Evolutionary conservation across 1,284 basidiomycete genomes (phyloP).

Genomic region (Rhodofomes roseus): DNA sequence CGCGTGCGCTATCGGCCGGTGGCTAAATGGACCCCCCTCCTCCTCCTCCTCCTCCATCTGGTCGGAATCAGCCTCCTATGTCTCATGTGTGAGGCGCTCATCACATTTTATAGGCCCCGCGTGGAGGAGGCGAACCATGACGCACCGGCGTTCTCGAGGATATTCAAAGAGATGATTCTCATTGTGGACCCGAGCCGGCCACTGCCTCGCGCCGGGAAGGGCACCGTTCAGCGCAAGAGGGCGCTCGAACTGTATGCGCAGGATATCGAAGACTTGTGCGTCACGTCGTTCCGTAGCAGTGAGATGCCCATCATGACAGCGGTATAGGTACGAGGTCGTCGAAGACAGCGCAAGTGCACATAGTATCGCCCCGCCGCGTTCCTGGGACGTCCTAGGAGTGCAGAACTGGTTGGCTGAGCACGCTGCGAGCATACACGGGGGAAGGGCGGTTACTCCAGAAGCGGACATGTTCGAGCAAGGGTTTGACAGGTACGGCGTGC

Average conservation of each 20-base stretch:
- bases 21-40: no score
- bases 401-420: slow-evolving; percentile 26
- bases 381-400: slow-evolving; percentile 8
- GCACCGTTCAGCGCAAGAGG: slow-evolving; percentile 20
- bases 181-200: slow-evolving; percentile 24
- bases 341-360: background rate
- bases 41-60: no score
- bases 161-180: slow-evolving; percentile 35
- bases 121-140: slow-evolving; percentile 29
- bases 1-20: no score
- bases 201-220: slow-evolving; percentile 28
- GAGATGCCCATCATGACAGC: background rate
- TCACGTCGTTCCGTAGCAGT: background rate
- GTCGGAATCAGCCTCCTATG: slow-evolving; percentile 15
- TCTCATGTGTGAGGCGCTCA: background rate
- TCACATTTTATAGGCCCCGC: slow-evolving; percentile 21
- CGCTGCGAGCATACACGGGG: slow-evolving; percentile 17
- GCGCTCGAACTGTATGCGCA: slow-evolving; percentile 23
- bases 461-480: slow-evolving; percentile 41
- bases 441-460: slow-evolving; percentile 18
- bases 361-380: background rate
- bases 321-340: background rate
- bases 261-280: slow-evolving; percentile 27
- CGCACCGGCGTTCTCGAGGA: slow-evolving; percentile 31
- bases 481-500: slow-evolving; percentile 37